These are phyloP conservation scores for Trypanosoma congolense DNA, from an alignment of 208 protist species.

Conservation along the genomic window DNA sequence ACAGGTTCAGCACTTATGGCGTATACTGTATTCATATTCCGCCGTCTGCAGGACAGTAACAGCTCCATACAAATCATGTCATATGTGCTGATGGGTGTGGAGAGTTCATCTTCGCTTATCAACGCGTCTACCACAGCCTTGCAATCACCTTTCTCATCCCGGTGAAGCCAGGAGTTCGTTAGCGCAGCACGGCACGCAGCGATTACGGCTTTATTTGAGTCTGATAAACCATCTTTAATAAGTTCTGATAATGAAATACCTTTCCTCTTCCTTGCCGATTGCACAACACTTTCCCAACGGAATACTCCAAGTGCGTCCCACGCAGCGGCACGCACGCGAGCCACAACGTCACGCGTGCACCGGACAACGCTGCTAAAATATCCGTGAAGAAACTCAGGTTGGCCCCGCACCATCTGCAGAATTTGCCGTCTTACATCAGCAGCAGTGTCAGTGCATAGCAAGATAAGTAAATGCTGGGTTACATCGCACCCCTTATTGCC, in stretches of 20 bases:
- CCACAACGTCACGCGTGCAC: conserved; percentile 63
- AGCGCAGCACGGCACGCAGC: conserved; percentile 75
- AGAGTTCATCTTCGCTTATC: conserved; percentile 31
- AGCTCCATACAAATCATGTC: conserved; percentile 59
- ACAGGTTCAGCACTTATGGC: conserved; percentile 43
- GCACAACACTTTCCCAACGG: conserved; percentile 77
- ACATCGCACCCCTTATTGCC: conserved; percentile 83
- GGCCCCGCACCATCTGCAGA: conserved; percentile 55
- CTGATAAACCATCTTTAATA: conserved; percentile 53
- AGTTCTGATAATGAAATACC: conserved; percentile 43
- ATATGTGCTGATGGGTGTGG: conserved; percentile 38
- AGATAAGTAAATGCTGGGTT: conserved; percentile 76
- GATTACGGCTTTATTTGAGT: conserved; percentile 57
- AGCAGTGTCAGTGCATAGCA: conserved; percentile 73
- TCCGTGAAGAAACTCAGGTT: conserved; percentile 84
- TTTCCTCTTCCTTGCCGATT: conserved; percentile 63
- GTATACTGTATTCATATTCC: conserved; percentile 36
- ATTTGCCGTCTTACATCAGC: conserved; percentile 81
- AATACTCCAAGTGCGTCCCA: conserved; percentile 84
- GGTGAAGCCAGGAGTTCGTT: conserved; percentile 82
- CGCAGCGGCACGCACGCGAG: conserved; percentile 72
- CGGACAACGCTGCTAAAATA: conserved; percentile 87
- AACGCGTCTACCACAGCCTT: conserved; percentile 65
- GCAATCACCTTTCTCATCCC: conserved; percentile 65
- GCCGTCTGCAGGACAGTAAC: conserved; percentile 48